Percentiles rank a stretch among this genome's conserved stretches.
Conservation (phyloP, 23 red algal species). For the Agarophyton chilense region DNA sequence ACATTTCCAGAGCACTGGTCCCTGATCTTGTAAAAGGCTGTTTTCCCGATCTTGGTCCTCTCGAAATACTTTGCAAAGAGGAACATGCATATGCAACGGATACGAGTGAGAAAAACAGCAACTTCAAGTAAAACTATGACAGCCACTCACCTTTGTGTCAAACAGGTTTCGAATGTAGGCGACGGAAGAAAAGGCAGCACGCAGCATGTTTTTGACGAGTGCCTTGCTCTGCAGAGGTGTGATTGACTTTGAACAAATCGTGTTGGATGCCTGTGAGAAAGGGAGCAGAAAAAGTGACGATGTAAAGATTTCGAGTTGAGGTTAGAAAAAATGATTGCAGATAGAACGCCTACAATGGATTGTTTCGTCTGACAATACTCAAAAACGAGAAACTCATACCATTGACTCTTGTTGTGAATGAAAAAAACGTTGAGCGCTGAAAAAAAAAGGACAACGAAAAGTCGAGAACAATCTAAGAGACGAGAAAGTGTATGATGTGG, state of each 20-base stretch:
- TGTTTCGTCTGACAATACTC: too few species aligned
- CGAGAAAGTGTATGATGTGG: too few species aligned
- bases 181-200: conserved; percentile 58
- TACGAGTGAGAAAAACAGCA: background rate
- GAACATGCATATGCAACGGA: background rate
- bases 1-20: background rate
- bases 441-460: too few species aligned
- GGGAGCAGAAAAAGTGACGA: background rate
- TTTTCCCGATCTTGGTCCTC: background rate
- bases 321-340: too few species aligned
- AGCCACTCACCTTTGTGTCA: background rate
- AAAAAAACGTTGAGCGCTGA: too few species aligned
- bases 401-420: too few species aligned
- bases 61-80: background rate
- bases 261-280: background rate
- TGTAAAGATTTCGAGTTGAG: too few species aligned
- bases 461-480: too few species aligned
- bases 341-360: too few species aligned
- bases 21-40: background rate
- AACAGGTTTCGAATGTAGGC: conserved; percentile 70
- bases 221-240: conserved; percentile 35
- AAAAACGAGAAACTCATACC: too few species aligned
- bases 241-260: background rate
- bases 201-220: conserved; percentile 52
- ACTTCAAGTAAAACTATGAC: background rate